These are phyloP conservation scores for Raffaelea albimanens DNA, from an alignment of 2,329 filamentous ascomycete genomes.

Conservation along the genomic window DNA sequence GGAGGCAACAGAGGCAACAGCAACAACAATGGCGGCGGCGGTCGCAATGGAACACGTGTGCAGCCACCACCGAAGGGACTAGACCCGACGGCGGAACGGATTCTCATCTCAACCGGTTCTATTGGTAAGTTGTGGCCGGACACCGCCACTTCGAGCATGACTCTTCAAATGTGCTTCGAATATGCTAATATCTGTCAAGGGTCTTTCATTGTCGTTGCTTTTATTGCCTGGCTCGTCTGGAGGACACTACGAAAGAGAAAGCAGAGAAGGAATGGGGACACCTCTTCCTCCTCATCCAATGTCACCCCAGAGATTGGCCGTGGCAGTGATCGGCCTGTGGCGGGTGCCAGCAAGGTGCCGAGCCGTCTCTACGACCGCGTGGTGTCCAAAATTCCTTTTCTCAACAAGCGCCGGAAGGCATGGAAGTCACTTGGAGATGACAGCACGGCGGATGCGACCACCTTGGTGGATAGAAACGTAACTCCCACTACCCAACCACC, in stretches of 20 bases:
- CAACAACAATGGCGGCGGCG: neutral
- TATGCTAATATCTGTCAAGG: constrained; percentile 20
- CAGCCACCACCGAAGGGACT: constrained; percentile 1
- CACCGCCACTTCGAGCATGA: too few species aligned
- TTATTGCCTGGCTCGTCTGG: constrained; percentile 35
- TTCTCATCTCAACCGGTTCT: constrained; percentile 23
- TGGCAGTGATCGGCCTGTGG: constrained; percentile 5
- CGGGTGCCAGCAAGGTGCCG: constrained; percentile 1
- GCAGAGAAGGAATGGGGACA: constrained; percentile 7
- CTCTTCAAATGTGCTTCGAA: too few species aligned
- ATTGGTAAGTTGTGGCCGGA: constrained; percentile 17
- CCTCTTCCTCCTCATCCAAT: neutral
- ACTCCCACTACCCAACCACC: neutral
- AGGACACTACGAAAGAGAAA: constrained; percentile 26
- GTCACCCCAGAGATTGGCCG: constrained; percentile 8
- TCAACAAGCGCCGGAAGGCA: constrained; percentile 15
- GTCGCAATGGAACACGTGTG: neutral
- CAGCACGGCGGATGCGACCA: neutral
- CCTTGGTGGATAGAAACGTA: constrained; percentile 1
- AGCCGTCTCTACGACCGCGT: constrained; percentile 11
- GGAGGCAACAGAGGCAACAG: neutral
- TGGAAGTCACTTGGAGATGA: constrained; percentile 23
- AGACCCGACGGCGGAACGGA: constrained; percentile 18
- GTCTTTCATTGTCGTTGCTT: constrained; percentile 33
- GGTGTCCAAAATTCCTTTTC: constrained; percentile 24